A percentile compares a stretch with the other conserved stretches of the same genome.
These are phyloP conservation scores for Lasiodiplodia sp. DNA, from an alignment of 2,329 filamentous ascomycete species.

Conservation along the genomic window DNA sequence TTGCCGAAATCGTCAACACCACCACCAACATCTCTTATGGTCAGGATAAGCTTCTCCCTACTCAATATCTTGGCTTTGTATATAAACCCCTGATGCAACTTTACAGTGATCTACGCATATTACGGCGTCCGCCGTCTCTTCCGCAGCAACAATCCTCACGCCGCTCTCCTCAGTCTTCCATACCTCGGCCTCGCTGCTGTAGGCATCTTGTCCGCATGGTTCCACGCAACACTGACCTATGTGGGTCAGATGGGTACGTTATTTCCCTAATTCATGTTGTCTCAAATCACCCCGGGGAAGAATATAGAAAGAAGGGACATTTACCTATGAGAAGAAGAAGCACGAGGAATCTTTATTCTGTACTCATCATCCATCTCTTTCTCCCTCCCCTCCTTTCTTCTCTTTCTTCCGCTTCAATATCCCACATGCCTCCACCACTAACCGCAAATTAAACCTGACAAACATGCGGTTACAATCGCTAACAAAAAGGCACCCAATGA, in stretches of 20 bases:
- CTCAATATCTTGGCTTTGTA: not conserved
- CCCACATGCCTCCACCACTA: not conserved
- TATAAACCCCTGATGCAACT: not conserved
- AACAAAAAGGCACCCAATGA: constrained; percentile 11
- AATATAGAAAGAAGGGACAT: no score
- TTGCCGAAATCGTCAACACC: constrained; percentile 63
- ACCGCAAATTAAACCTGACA: no score
- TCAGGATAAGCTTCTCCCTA: constrained; percentile 35
- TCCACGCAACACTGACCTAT: constrained; percentile 45
- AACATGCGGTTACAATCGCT: no score
- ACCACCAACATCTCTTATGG: constrained; percentile 60
- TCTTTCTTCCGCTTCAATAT: not conserved
- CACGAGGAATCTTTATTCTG: no score
- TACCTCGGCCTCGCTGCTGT: constrained; percentile 55
- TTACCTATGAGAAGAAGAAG: no score
- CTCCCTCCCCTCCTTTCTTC: no score
- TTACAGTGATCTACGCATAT: constrained; percentile 46
- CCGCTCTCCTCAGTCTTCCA: constrained; percentile 36
- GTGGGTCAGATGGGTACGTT: constrained; percentile 36
- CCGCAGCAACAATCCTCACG: constrained; percentile 3
- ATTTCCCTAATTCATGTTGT: not conserved
- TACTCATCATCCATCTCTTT: no score
- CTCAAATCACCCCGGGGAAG: no score
- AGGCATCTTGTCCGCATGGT: constrained; percentile 52
- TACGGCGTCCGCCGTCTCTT: constrained; percentile 38